Evolutionary conservation across 345 rosid species (phyloP).

Genomic region (Eucalyptus victrix): DNA sequence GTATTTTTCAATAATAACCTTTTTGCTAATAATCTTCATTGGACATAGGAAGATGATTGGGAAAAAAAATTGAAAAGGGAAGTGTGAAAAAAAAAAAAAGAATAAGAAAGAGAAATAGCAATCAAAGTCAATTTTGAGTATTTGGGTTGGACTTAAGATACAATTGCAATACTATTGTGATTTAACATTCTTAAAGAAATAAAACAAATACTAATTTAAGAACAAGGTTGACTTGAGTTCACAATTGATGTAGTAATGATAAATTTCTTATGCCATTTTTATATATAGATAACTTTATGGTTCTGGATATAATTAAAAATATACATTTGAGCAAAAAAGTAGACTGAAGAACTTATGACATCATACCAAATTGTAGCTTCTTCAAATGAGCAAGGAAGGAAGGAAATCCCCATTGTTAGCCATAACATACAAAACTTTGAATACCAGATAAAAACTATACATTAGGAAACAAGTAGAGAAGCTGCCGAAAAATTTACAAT

Average conservation of each 20-base stretch:
- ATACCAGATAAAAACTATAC: background rate
- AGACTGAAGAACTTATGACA: background rate
- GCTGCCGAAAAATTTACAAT: background rate
- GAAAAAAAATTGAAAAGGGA: background rate
- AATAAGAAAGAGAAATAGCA: background rate
- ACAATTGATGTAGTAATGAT: background rate
- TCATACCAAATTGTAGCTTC: background rate
- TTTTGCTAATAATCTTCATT: background rate
- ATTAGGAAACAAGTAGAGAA: background rate
- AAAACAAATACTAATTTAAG: background rate
- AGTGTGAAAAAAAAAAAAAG: background rate
- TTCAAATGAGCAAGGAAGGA: background rate
- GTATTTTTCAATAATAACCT: background rate
- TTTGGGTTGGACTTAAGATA: background rate
- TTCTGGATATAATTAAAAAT: background rate
- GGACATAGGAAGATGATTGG: background rate
- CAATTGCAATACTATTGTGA: background rate
- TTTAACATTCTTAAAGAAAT: background rate
- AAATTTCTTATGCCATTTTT: background rate
- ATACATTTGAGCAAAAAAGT: background rate
- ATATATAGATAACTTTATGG: background rate
- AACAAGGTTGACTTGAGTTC: background rate
- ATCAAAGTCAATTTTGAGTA: background rate
- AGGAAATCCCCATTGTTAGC: background rate
- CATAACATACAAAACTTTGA: background rate